Conservation (phyloP, 2,329 filamentous ascomycete species). For the Penicillium sp. region DNA sequence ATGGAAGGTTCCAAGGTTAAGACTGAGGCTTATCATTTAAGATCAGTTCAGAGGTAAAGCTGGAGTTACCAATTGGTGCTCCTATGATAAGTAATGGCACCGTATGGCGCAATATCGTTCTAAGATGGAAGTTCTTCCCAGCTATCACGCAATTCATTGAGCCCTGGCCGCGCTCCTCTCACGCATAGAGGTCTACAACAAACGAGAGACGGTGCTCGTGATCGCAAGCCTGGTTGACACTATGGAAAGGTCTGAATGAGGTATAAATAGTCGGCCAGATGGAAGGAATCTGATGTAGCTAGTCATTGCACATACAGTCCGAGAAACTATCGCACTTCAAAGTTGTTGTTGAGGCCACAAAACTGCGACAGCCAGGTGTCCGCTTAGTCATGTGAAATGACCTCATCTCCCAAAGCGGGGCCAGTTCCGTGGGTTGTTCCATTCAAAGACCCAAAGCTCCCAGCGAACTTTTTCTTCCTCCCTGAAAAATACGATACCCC, state of each 20-base stretch:
- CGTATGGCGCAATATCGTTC: slow-evolving; percentile 30
- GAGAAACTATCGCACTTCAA: too few relatives aligned
- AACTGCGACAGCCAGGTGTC: background rate
- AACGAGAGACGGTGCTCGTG: background rate
- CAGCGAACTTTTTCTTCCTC: background rate
- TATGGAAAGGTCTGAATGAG: background rate
- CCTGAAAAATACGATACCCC: slow-evolving; percentile 1
- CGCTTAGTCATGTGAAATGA: slow-evolving; percentile 9
- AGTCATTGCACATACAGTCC: background rate
- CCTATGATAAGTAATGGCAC: slow-evolving; percentile 16
- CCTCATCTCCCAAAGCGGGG: slow-evolving; percentile 13
- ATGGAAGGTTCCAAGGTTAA: too few relatives aligned
- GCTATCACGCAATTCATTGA: background rate
- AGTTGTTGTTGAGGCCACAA: background rate
- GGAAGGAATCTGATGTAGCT: background rate
- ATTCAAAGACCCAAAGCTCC: background rate
- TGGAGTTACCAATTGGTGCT: too few relatives aligned
- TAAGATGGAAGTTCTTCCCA: background rate
- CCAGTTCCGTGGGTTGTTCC: slow-evolving; percentile 3
- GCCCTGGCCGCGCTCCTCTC: too few relatives aligned
- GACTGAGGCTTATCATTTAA: too few relatives aligned
- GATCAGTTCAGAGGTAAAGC: too few relatives aligned
- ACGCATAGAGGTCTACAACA: background rate
- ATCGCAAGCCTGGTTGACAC: background rate
- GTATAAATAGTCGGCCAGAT: too few relatives aligned